These are phyloP conservation scores for Zymoseptoria ardabiliae DNA, from an alignment of 2,329 filamentous ascomycete genomes.

Conservation along the genomic window DNA sequence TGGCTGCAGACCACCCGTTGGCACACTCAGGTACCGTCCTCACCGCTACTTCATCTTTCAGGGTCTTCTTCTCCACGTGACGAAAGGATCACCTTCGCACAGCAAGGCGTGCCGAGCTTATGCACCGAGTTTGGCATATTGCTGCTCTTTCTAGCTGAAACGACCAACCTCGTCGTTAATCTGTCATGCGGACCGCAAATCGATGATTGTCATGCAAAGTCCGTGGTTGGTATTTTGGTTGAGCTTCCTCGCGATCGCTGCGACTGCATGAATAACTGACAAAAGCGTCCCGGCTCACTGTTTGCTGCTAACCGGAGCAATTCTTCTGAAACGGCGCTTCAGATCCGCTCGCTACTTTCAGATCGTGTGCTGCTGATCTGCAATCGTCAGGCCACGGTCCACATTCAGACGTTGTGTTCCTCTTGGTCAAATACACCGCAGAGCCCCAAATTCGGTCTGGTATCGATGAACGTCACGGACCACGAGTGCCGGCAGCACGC, in stretches of 20 bases:
- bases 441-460: constrained; percentile 1
- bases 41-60: constrained; percentile 23
- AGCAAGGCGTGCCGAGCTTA: constrained; percentile 13
- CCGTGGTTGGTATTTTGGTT: neutral
- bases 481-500: constrained; percentile 9
- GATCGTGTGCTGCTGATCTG: constrained; percentile 2
- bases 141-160: neutral
- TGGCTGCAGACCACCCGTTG: constrained; percentile 22
- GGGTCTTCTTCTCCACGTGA: constrained; percentile 5
- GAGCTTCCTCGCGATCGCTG: neutral
- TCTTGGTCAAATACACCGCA: neutral
- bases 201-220: neutral
- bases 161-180: neutral
- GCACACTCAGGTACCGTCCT: constrained; percentile 21
- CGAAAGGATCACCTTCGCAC: neutral
- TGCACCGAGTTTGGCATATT: constrained; percentile 1
- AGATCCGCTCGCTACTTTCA: constrained; percentile 2
- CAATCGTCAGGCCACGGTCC: constrained; percentile 2
- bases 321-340: constrained; percentile 2
- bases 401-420: neutral
- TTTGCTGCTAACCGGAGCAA: neutral
- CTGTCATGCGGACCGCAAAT: neutral
- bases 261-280: neutral
- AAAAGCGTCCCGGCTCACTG: neutral
- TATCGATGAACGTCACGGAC: constrained; percentile 1